Percentiles rank a stretch among this genome's conserved stretches.
Conservation (phyloP, 371 early-diverging fungal genomes). For the Rhizomucor pusillus region DNA sequence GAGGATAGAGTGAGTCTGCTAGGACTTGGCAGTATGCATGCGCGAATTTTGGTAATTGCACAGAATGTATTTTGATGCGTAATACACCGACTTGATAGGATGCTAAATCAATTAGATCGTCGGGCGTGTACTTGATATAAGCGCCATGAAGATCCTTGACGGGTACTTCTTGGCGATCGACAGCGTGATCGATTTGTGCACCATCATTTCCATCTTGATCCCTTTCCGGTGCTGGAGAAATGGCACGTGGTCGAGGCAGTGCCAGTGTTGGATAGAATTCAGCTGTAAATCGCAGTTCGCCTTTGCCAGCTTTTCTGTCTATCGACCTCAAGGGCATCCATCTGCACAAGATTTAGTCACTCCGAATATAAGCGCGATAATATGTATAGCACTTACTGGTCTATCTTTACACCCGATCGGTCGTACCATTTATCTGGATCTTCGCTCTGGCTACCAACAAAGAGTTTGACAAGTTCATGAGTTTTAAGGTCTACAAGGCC, state of each 20-base stretch:
- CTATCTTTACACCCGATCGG: constrained; percentile 19
- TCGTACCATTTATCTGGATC: constrained; percentile 27
- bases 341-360: constrained; percentile 20
- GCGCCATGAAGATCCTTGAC: constrained; percentile 26
- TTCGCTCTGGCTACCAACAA: constrained; percentile 26
- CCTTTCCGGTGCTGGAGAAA: constrained; percentile 15
- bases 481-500: constrained; percentile 55
- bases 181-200: too few species aligned
- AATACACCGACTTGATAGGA: constrained; percentile 34
- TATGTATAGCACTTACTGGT: constrained; percentile 21
- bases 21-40: constrained; percentile 37
- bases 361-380: background rate
- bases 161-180: background rate
- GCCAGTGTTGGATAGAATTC: constrained; percentile 65
- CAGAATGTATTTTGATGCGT: constrained; percentile 38
- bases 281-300: constrained; percentile 59
- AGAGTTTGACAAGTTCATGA: constrained; percentile 39
- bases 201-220: constrained; percentile 13
- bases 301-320: constrained; percentile 50
- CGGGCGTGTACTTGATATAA: constrained; percentile 39
- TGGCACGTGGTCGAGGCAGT: constrained; percentile 28
- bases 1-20: constrained; percentile 32
- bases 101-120: constrained; percentile 33
- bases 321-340: constrained; percentile 55
- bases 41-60: constrained; percentile 16